Evolutionary conservation across 805 yeast species (phyloP).

Genomic region (Jamesozyma rosinii): DNA sequence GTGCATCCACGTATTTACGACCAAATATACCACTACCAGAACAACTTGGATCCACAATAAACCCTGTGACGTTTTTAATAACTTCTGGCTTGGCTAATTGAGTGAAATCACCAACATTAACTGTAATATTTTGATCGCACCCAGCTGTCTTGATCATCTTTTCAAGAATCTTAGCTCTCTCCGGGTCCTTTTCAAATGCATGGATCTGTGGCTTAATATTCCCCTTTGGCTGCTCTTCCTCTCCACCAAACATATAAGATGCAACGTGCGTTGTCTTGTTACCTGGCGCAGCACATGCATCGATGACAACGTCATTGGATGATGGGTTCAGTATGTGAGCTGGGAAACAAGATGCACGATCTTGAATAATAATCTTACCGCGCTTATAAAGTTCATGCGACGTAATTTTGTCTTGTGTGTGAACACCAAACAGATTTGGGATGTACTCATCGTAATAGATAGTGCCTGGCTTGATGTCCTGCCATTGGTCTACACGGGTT

Average conservation of each 20-base stretch:
- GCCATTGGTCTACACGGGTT: constrained; percentile 37
- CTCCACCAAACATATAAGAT: constrained; percentile 16
- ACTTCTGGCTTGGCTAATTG: constrained; percentile 38
- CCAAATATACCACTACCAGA: constrained; percentile 98
- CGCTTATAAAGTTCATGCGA: constrained; percentile 55
- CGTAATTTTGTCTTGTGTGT: constrained; percentile 65
- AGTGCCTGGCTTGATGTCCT: constrained; percentile 42
- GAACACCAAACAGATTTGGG: constrained; percentile 72
- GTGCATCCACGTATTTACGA: constrained; percentile 50
- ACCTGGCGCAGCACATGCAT: constrained; percentile 98
- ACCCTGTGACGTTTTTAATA: constrained; percentile 59
- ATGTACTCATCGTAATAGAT: constrained; percentile 67
- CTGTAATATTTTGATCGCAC: constrained; percentile 35
- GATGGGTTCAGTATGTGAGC: constrained; percentile 66
- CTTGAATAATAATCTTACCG: constrained; percentile 86
- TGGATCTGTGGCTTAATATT: constrained; percentile 34
- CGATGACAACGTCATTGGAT: constrained; percentile 60
- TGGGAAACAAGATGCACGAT: constrained; percentile 94
- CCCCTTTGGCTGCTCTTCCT: constrained; percentile 2
- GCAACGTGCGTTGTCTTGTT: constrained; percentile 90
- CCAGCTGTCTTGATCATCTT: constrained; percentile 79
- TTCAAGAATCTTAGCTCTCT: constrained; percentile 57
- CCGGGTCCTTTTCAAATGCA: constrained; percentile 83
- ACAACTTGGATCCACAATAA: constrained; percentile 93
- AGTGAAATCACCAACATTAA: constrained; percentile 45